Conservation (phyloP, 768 basidiomycete species). For the Fomitopsis pulvina region DNA sequence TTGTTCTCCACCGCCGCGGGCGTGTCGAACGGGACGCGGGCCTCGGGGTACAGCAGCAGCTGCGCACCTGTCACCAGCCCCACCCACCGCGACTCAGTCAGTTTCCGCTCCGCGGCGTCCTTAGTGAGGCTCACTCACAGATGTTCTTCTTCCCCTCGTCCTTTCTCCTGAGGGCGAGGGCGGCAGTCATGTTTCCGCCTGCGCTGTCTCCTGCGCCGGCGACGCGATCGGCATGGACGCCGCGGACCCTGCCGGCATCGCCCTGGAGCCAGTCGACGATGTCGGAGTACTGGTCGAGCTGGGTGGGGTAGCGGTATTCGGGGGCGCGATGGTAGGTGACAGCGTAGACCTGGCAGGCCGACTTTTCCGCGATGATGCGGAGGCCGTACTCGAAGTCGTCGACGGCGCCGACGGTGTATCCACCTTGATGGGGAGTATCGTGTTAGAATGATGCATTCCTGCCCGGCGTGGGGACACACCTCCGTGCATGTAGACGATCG, state of each 20-base stretch:
- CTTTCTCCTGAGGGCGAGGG: conserved; percentile 3
- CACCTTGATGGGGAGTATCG: not conserved
- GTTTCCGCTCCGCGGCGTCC: not conserved
- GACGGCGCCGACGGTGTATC: conserved; percentile 6
- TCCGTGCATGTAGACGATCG: conserved; percentile 11
- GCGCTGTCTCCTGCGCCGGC: conserved; percentile 11
- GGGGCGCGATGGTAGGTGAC: conserved; percentile 10
- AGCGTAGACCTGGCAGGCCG: conserved; percentile 11
- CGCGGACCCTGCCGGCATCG: conserved; percentile 2
- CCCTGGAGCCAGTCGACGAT: conserved; percentile 8
- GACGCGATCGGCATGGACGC: conserved; percentile 8
- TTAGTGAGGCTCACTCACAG: not conserved
- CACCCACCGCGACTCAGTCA: no score
- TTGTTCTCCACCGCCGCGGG: conserved; percentile 8
- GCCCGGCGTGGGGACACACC: no score
- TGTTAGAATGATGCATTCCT: not conserved
- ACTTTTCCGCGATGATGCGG: conserved; percentile 9
- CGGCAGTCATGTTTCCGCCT: conserved; percentile 12
- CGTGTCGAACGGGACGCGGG: conserved; percentile 8
- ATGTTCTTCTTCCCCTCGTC: conserved; percentile 5
- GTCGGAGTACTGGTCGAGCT: conserved; percentile 10
- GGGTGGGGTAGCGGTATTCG: conserved; percentile 7
- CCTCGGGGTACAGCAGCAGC: conserved; percentile 7
- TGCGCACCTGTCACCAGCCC: conserved; percentile 4
- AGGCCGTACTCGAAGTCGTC: conserved; percentile 11